A percentile compares a stretch with the other conserved stretches of the same genome.
These are phyloP conservation scores for Cutaneotrichosporon sp. DNA, from an alignment of 1,284 basidiomycete genomes.

Conservation along the genomic window DNA sequence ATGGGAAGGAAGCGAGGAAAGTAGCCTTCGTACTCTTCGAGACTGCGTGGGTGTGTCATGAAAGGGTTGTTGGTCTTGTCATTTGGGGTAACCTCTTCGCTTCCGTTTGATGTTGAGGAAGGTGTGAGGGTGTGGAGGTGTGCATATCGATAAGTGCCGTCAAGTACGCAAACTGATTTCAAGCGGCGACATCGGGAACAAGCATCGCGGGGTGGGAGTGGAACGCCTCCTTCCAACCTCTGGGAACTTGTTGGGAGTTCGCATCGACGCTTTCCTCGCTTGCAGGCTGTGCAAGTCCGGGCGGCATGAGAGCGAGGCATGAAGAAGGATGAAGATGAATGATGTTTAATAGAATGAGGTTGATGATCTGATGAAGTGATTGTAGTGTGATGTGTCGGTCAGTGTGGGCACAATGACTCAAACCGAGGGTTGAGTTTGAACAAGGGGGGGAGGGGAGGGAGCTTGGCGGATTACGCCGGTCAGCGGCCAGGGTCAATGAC, in stretches of 20 bases:
- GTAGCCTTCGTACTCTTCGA: constrained; percentile 13
- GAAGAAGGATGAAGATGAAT: background rate
- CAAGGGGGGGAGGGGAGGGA: no score
- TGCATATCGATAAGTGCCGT: background rate
- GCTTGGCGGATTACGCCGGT: no score
- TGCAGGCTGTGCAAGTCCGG: background rate
- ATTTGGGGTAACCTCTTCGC: background rate
- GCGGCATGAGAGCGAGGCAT: constrained; percentile 3
- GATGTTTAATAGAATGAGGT: background rate
- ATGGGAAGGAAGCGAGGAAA: constrained; percentile 16
- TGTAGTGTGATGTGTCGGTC: background rate
- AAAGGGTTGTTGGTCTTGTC: background rate
- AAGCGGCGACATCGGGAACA: constrained; percentile 5
- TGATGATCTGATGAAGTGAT: background rate
- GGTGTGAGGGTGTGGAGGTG: constrained; percentile 3
- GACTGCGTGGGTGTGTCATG: background rate
- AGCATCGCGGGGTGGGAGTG: background rate
- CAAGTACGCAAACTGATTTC: background rate
- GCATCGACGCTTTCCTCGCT: constrained; percentile 3
- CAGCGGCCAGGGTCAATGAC: no score
- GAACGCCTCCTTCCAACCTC: background rate
- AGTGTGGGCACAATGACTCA: background rate
- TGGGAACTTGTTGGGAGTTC: constrained; percentile 2
- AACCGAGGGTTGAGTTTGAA: no score
- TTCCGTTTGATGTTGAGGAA: background rate